Conservation (phyloP, 2,329 filamentous ascomycete genomes). For the Podosphaera fusca region DNA sequence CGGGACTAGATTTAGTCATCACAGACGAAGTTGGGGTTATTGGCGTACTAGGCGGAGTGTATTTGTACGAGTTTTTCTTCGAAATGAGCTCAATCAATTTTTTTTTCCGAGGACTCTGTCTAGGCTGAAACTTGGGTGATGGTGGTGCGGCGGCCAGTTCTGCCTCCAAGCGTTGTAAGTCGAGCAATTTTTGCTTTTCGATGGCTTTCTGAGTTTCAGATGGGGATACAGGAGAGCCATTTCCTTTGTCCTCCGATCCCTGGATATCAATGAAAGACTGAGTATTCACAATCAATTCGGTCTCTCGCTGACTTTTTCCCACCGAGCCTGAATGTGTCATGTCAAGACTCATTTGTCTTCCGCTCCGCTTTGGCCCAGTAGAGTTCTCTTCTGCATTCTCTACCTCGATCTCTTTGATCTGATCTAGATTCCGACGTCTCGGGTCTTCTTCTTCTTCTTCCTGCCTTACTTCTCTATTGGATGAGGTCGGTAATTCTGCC, state of each 20-base stretch:
- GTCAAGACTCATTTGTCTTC: no score
- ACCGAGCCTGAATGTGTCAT: no score
- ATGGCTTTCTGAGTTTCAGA: not conserved
- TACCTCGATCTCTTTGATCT: constrained; percentile 2
- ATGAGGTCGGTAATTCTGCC: not conserved
- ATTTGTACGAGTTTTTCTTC: constrained; percentile 8
- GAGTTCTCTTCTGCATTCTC: constrained; percentile 7
- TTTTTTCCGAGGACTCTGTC: constrained; percentile 8
- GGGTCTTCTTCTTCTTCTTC: no score
- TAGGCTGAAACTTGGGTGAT: not conserved
- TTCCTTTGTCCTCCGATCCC: not conserved
- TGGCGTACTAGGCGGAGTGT: constrained; percentile 3
- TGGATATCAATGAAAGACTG: no score
- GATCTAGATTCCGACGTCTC: not conserved
- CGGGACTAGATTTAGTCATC: not conserved
- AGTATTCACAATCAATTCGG: no score
- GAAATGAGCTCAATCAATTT: constrained; percentile 14
- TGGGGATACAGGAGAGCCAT: not conserved
- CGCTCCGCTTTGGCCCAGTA: constrained; percentile 5
- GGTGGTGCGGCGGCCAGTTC: constrained; percentile 13
- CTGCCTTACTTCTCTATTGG: no score
- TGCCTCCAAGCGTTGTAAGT: constrained; percentile 15
- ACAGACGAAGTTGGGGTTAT: constrained; percentile 4
- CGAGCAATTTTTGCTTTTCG: constrained; percentile 15
- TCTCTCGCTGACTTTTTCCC: no score